Base-by-base conservation (phyloP, 148 eudicot species). In the Rhododendron ovatum region DNA sequence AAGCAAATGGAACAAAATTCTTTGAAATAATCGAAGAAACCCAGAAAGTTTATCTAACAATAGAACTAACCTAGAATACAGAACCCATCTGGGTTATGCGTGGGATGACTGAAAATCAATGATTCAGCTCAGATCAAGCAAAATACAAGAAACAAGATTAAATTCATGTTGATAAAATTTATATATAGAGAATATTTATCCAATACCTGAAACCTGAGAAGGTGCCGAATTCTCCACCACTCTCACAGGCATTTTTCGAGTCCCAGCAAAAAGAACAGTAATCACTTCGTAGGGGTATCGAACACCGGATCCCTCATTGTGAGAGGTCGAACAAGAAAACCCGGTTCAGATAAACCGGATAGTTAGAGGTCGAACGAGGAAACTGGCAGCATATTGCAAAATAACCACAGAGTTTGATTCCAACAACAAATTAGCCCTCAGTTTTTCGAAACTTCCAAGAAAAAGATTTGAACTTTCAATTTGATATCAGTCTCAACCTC, bases 231-330 rank as follows among this genome's bases (percentile, higher is more conserved):
- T 88, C 83, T 95, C 98, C 22, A 88, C 91, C 47, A 93, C 93
- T 92, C 98, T 89, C 67, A 95, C 96, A 17, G 98, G 98, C 98
- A 95, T 95, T 59, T 84, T 79, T 80, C 39, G 37, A 30, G 39
- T 14, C 39, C 30, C 39, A 14, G 39, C 73, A 3, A n/a, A 65
- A 26, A 26, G 33, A 3, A n/a, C 73, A 65, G 73, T 2, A 61
- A 61, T 61, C 28, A 7, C 69, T 22, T 61, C 11, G 24, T 0
- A 61, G 63, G 63, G 18, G 24, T 61, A 59, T 55, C 22, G n/a
- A 59, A 59, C 65, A 20, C 18, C 1, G 67, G 67, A 59, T 7
- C 15, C 69, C 11, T 57, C 63, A 5, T 1, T 20, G 22, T 17
- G 35, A 6, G 41, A 28, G 35, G 39, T 75, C 43, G 43, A 71